Evolutionary conservation across 768 basidiomycete species (phyloP).

Genomic region (Russula lepida): DNA sequence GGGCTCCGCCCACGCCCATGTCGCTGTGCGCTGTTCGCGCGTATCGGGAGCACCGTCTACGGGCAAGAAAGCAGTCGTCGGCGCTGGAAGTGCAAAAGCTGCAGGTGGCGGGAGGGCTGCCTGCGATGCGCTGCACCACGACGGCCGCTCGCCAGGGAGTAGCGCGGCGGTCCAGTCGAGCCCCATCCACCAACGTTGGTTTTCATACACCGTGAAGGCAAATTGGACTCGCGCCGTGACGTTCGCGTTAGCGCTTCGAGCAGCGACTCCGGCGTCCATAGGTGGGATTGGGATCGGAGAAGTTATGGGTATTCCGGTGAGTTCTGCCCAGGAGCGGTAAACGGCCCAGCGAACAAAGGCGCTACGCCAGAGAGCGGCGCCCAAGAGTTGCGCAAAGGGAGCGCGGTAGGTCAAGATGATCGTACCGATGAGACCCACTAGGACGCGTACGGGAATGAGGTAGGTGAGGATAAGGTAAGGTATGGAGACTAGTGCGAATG

Average conservation of each 20-base stretch:
- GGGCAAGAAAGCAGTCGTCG: constrained; percentile 49
- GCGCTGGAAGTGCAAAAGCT: constrained; percentile 57
- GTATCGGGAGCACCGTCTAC: constrained; percentile 29
- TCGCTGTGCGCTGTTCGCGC: constrained; percentile 61
- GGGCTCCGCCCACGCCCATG: constrained; percentile 84
- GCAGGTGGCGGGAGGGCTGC: constrained; percentile 62
- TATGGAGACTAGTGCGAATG: constrained; percentile 45
- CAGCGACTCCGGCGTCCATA: constrained; percentile 25
- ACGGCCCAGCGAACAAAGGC: constrained; percentile 59
- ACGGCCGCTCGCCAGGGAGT: constrained; percentile 81
- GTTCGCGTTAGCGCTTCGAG: background rate
- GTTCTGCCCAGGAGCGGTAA: constrained; percentile 42
- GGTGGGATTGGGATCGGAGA: constrained; percentile 25
- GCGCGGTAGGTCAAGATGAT: constrained; percentile 54
- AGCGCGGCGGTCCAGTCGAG: constrained; percentile 94
- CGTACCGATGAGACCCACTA: constrained; percentile 53
- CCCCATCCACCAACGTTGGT: constrained; percentile 97
- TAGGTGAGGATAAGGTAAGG: constrained; percentile 62
- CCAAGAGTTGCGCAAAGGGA: constrained; percentile 53
- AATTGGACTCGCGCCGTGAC: constrained; percentile 43
- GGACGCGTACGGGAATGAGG: constrained; percentile 51
- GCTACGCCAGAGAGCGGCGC: constrained; percentile 50
- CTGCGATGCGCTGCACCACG: constrained; percentile 62
- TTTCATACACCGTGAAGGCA: constrained; percentile 86
- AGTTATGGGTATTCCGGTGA: constrained; percentile 51